Evolutionary conservation across 2,329 filamentous ascomycete species (phyloP).

Genomic region (Amauroascus niger): DNA sequence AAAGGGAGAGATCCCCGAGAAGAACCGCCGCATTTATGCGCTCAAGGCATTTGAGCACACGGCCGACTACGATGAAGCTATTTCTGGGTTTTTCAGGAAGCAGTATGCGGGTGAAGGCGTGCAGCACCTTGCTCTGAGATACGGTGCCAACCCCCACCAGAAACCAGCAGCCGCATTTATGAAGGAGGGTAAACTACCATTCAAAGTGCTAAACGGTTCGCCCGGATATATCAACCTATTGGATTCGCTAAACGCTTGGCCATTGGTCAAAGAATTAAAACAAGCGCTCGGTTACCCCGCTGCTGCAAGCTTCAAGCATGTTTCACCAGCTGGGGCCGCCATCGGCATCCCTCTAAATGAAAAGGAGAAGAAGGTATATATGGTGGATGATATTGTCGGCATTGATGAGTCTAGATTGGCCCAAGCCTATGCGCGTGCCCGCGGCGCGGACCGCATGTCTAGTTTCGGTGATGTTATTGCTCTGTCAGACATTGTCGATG

Average conservation of each 20-base stretch:
- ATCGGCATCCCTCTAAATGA: slow-evolving; percentile 79
- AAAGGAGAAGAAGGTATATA: slow-evolving; percentile 93
- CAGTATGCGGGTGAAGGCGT: slow-evolving; percentile 79
- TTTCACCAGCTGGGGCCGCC: slow-evolving; percentile 90
- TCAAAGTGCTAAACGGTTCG: slow-evolving; percentile 81
- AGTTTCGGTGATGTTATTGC: slow-evolving; percentile 97
- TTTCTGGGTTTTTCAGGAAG: slow-evolving; percentile 95
- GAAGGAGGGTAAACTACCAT: slow-evolving; percentile 66
- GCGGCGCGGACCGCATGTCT: slow-evolving; percentile 96
- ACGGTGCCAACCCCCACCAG: slow-evolving; percentile 96
- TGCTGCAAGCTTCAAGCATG: slow-evolving; percentile 97
- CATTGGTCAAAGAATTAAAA: slow-evolving; percentile 91
- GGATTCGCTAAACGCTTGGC: slow-evolving; percentile 94
- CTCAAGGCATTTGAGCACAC: slow-evolving; percentile 98
- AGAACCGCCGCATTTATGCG: slow-evolving; percentile 77
- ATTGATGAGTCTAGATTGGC: slow-evolving; percentile 78
- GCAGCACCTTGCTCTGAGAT: slow-evolving; percentile 78
- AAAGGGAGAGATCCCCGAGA: slow-evolving; percentile 68
- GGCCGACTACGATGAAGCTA: slow-evolving; percentile 89
- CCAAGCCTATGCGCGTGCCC: slow-evolving; percentile 89
- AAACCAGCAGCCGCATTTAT: slow-evolving; percentile 86
- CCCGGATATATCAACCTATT: slow-evolving; percentile 97
- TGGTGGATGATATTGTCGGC: slow-evolving; percentile 89
- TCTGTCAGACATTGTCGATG: slow-evolving; percentile 79
- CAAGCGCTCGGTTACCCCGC: slow-evolving; percentile 77